These are phyloP conservation scores for Silene latifolia DNA, from an alignment of 148 eudicot genomes.

Conservation along the genomic window DNA sequence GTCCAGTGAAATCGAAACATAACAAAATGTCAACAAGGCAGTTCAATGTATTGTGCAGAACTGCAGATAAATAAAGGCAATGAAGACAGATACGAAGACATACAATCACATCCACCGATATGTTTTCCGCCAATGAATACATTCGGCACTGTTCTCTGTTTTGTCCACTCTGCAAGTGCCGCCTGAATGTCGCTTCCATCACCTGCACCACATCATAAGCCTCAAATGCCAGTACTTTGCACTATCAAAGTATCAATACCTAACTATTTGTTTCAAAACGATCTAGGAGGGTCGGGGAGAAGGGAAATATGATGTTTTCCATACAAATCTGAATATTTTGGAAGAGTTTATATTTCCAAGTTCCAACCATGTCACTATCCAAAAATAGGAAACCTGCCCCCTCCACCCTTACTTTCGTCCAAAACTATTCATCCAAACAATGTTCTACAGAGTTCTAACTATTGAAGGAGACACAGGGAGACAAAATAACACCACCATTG, in stretches of 20 bases:
- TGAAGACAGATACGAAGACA: conserved; percentile 10
- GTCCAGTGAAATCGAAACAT: conserved; percentile 18
- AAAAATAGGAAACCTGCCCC: background rate
- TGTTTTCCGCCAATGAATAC: conserved; percentile 83
- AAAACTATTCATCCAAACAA: background rate
- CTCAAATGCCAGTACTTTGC: background rate
- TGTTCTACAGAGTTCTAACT: too few species aligned
- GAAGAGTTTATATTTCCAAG: background rate
- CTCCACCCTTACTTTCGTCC: background rate
- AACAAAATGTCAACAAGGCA: conserved; percentile 1
- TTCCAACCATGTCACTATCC: background rate
- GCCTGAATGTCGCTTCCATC: conserved; percentile 70
- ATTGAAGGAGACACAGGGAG: background rate
- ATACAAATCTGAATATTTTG: background rate
- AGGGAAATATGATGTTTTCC: background rate
- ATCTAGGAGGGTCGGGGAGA: background rate
- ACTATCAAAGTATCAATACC: background rate
- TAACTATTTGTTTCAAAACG: too few species aligned
- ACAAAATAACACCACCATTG: background rate
- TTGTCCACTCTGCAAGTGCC: conserved; percentile 59
- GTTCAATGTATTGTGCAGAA: background rate
- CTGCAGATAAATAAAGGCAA: background rate
- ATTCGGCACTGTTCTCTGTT: conserved; percentile 76
- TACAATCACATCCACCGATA: conserved; percentile 87
- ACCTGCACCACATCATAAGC: conserved; percentile 31